phyloP scores from a whole-genome alignment of 228 moss, liverwort and hornwort species.

The Sphagnum magellanicum region DNA sequence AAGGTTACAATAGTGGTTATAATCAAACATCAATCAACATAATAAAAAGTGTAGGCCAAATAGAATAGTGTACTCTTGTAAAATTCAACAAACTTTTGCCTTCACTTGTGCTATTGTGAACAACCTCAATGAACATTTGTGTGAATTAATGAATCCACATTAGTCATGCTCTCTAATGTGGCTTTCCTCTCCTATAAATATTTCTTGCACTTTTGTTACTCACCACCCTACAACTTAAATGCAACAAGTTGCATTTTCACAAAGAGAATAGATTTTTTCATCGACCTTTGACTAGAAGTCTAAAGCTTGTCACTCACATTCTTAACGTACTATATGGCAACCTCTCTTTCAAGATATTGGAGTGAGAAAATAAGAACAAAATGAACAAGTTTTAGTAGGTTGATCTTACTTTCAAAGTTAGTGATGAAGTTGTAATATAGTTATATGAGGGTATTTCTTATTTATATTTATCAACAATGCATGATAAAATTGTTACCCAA shows the following conservation, averaged over 20 bases:
- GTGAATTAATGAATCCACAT: constrained; percentile 89
- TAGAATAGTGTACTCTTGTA: constrained; percentile 95
- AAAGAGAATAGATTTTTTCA: constrained; percentile 88
- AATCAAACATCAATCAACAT: neutral
- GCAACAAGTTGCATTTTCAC: constrained; percentile 98
- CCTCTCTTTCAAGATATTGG: constrained; percentile 68
- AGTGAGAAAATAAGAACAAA: constrained; percentile 84
- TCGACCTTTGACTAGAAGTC: constrained; percentile 72
- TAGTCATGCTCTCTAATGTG: constrained; percentile 84
- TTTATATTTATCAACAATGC: constrained; percentile 26
- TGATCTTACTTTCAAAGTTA: constrained; percentile 92
- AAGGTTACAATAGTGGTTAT: neutral
- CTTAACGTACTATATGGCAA: constrained; percentile 72
- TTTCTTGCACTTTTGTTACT: constrained; percentile 74
- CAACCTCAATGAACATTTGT: constrained; percentile 93
- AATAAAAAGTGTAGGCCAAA: constrained; percentile 66
- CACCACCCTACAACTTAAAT: constrained; percentile 72
- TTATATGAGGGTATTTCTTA: constrained; percentile 86
- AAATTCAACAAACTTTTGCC: constrained; percentile 96
- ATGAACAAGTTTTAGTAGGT: constrained; percentile 80
- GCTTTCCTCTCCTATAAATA: constrained; percentile 72
- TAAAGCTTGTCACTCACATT: constrained; percentile 77
- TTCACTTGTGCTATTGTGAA: constrained; percentile 86
- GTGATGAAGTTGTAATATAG: constrained; percentile 82
- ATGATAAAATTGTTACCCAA: too few relatives aligned